These are phyloP conservation scores for Brettanomyces anomalus DNA, from an alignment of 805 yeast genomes.

Conservation along the genomic window DNA sequence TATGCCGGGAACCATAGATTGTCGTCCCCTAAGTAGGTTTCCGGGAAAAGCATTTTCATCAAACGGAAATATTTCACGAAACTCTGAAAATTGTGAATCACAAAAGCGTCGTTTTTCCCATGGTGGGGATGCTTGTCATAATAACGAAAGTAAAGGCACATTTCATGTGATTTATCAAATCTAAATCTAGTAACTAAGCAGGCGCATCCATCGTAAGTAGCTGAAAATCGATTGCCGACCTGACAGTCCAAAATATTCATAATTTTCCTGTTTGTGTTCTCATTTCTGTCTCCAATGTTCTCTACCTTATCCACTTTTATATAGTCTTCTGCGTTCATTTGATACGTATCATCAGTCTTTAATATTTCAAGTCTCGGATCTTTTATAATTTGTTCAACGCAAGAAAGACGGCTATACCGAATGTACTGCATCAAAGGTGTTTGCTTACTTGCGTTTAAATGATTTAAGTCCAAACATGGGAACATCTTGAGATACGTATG, in stretches of 20 bases:
- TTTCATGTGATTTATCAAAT: conserved; percentile 19
- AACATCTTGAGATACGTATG: conserved; percentile 29
- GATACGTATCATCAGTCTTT: conserved; percentile 22
- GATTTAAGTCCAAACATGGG: conserved; percentile 44
- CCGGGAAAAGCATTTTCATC: conserved; percentile 28
- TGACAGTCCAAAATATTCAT: conserved; percentile 26
- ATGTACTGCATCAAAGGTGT: conserved; percentile 69
- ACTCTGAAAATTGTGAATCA: conserved; percentile 23
- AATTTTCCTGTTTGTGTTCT: conserved; percentile 15
- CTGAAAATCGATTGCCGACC: conserved; percentile 12
- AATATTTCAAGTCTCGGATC: conserved; percentile 41
- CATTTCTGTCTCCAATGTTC: conserved; percentile 3
- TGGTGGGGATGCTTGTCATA: background rate
- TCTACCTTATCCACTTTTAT: conserved; percentile 27
- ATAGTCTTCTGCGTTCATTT: conserved; percentile 36
- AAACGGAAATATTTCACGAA: conserved; percentile 26
- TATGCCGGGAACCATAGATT: conserved; percentile 18
- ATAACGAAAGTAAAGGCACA: conserved; percentile 19
- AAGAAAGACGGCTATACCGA: conserved; percentile 57
- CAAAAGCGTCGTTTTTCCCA: conserved; percentile 3
- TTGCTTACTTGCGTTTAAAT: conserved; percentile 43
- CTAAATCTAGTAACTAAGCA: conserved; percentile 19
- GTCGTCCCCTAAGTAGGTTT: conserved; percentile 18
- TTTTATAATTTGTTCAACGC: conserved; percentile 40
- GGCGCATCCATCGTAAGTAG: conserved; percentile 24